Conservation (phyloP, 1,284 basidiomycete species). For the Boletus sp. region DNA sequence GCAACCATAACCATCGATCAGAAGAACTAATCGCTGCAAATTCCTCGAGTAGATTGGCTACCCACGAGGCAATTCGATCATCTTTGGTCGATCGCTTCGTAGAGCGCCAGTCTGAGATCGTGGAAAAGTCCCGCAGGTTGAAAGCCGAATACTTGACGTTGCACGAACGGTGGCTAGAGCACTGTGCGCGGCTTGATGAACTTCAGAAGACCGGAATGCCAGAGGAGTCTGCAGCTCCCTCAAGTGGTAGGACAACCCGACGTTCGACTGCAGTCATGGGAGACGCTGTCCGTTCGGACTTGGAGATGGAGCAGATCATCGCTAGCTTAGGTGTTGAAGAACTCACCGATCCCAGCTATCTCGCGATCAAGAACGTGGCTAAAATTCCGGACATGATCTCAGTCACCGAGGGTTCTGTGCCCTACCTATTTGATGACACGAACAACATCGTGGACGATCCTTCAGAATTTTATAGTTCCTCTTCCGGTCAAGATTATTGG, state of each 20-base stretch:
- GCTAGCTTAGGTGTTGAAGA: constrained; percentile 91
- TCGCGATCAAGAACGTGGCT: constrained; percentile 86
- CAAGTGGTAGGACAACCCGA: constrained; percentile 61
- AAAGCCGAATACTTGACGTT: constrained; percentile 64
- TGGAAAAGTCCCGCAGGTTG: constrained; percentile 55
- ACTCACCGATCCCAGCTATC: constrained; percentile 84
- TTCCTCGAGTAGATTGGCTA: constrained; percentile 34
- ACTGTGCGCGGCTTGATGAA: constrained; percentile 65
- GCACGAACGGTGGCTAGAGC: constrained; percentile 68
- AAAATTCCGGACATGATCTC: constrained; percentile 90
- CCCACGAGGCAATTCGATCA: constrained; percentile 41
- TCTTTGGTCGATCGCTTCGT: constrained; percentile 53
- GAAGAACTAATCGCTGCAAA: constrained; percentile 43
- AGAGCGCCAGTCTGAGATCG: constrained; percentile 46
- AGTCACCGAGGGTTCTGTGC: constrained; percentile 57
- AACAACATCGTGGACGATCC: constrained; percentile 82
- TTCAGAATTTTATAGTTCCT: constrained; percentile 69
- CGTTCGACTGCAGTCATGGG: constrained; percentile 70
- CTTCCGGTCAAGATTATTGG: constrained; percentile 77
- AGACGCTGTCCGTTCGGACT: constrained; percentile 89
- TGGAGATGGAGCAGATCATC: constrained; percentile 97
- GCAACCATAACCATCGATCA: constrained; percentile 37
- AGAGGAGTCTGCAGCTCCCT: constrained; percentile 44
- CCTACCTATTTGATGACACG: constrained; percentile 77
- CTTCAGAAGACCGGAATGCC: constrained; percentile 28